Percentiles rank a stretch among this genome's conserved stretches.
Evolutionary conservation across 2,329 filamentous ascomycete species (phyloP).

Genomic region (Fusarium siculi): DNA sequence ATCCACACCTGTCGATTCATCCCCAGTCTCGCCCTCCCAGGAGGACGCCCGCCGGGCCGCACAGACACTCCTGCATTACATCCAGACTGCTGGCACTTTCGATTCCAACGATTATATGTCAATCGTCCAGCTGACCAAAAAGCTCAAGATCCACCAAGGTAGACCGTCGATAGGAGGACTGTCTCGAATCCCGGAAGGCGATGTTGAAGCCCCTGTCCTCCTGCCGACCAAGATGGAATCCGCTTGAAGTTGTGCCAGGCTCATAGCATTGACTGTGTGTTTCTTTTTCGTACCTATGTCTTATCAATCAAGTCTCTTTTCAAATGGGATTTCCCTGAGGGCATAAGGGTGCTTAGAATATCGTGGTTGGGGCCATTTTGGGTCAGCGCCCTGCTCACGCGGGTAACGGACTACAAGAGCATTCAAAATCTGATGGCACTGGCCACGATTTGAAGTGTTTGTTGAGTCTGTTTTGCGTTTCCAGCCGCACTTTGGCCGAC

Average conservation of each 20-base stretch:
- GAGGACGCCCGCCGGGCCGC: constrained; percentile 88
- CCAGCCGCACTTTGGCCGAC: background rate
- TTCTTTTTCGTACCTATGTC: constrained; percentile 19
- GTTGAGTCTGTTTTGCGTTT: background rate
- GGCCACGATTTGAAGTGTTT: constrained; percentile 4
- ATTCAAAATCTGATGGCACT: constrained; percentile 1
- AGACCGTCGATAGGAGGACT: constrained; percentile 58
- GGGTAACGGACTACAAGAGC: background rate
- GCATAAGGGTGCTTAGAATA: constrained; percentile 3
- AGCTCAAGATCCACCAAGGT: constrained; percentile 73
- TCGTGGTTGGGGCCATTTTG: constrained; percentile 2
- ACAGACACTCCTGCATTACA: constrained; percentile 83
- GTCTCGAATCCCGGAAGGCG: constrained; percentile 67
- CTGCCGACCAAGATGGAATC: constrained; percentile 46
- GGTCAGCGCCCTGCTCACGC: constrained; percentile 18
- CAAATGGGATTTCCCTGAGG: background rate
- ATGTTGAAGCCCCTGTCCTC: constrained; percentile 57
- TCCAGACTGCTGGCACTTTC: constrained; percentile 77
- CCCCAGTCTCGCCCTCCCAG: constrained; percentile 76
- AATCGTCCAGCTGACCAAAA: constrained; percentile 86
- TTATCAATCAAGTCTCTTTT: constrained; percentile 25
- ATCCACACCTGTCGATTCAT: constrained; percentile 58
- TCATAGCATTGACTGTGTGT: constrained; percentile 1
- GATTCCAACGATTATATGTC: constrained; percentile 82
- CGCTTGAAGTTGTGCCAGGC: constrained; percentile 29